Evolutionary conservation across 352 stramenopile species (phyloP), one percentile per base, ranked within the genome.

Genomic region (Lagenidium sp.): DNA sequence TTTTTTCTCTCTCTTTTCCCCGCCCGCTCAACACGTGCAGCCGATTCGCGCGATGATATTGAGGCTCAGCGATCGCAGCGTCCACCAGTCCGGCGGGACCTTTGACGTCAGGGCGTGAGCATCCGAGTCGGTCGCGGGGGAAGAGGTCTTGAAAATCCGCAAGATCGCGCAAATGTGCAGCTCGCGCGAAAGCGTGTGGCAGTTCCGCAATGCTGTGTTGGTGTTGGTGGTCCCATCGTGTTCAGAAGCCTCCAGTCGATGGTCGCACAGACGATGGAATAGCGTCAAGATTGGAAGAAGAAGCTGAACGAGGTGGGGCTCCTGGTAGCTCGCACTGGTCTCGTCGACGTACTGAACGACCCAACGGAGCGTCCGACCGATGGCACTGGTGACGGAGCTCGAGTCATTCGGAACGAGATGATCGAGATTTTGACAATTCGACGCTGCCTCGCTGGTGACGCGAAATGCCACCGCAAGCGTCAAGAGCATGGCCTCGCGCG

Each of bases 261-360:
- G 20, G 13, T 39, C 12, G 16, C 34, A 39, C 7, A 50, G 2
- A 1, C 28, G 16, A 5, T 47, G 8, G 21, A 41, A 50, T 7
- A 50, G 26, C n/a, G 26, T 40, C 1, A 56, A 30, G 16, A 41
- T 6, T 6, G 26, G 23, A 8, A 36, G 0, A 13, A 56, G 41
- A 2, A 56, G 22, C 29, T 29, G 6, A 4, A 50, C 22, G 6
- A 56, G 36, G 4, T 19, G 19, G 6, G 41, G 41, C 36, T 56
- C 49, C 30, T 31, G 28, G 20, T 47, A 56, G 3, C 28, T 29
- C 6, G 28, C 13, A 3, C 36, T 21, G 19, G 28, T 49, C 15
- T 56, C 49, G n/a, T 50, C 41, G 6, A 56, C 35, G 5, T 41
- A 35, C 2, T 19, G 20, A 22, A 50, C 26, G 7, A 48, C 38